phyloP scores from a whole-genome alignment of 495 filamentous ascomycete species.

The Pyrenula massariospora region DNA sequence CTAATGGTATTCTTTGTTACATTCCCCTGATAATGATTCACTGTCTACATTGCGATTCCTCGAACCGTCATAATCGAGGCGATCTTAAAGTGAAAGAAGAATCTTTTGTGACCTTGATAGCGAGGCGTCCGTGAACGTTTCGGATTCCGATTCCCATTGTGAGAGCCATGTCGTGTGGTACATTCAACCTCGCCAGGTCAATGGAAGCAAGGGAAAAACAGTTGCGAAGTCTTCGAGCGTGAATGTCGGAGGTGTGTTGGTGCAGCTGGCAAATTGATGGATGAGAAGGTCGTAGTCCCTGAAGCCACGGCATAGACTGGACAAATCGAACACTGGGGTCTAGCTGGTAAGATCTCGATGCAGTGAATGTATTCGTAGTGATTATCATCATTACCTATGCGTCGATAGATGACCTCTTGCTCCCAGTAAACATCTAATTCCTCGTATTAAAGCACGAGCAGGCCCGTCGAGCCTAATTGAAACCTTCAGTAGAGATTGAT shows the following conservation, averaged over 20 bases:
- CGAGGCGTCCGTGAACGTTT: conserved; percentile 25
- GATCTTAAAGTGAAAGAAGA: conserved; percentile 35
- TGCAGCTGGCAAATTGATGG: conserved; percentile 29
- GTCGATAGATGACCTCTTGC: too few species aligned
- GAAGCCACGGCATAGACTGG: conserved; percentile 32
- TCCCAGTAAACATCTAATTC: too few species aligned
- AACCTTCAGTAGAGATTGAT: too few species aligned
- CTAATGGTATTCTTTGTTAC: conserved; percentile 30
- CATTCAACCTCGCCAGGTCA: conserved; percentile 27
- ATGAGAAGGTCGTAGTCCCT: conserved; percentile 26
- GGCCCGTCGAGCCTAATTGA: too few species aligned
- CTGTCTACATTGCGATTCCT: conserved; percentile 30
- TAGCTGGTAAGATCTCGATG: too few species aligned
- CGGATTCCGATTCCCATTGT: conserved; percentile 37
- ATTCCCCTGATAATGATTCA: conserved; percentile 33
- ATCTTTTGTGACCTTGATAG: conserved; percentile 37
- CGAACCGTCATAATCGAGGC: conserved; percentile 35
- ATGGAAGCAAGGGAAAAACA: conserved; percentile 20
- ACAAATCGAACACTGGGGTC: too few species aligned
- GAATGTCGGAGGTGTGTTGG: conserved; percentile 24
- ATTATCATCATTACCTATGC: too few species aligned
- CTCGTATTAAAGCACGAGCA: too few species aligned
- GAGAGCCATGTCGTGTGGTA: conserved; percentile 28
- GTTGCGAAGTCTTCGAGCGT: conserved; percentile 31
- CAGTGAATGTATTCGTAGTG: too few species aligned